phyloP scores from a whole-genome alignment of 1,284 basidiomycete species.

The Cryptococcus neoformans region DNA sequence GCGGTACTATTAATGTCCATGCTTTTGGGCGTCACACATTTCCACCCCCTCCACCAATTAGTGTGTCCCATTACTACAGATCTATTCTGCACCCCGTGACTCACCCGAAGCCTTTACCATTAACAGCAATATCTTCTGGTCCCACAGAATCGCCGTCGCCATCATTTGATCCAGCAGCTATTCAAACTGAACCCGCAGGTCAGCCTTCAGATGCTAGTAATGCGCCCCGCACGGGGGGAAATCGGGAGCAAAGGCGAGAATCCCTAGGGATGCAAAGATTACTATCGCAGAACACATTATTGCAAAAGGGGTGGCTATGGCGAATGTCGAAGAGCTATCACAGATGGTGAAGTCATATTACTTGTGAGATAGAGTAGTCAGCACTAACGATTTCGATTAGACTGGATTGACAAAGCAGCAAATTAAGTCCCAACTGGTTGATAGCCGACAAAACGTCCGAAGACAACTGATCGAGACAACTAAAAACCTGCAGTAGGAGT shows the following conservation, averaged over 20 bases:
- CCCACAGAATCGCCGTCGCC: background rate
- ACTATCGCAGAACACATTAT: conserved; percentile 24
- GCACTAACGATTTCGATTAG: conserved; percentile 8
- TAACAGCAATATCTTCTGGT: no score
- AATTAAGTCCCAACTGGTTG: conserved; percentile 27
- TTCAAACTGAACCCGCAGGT: background rate
- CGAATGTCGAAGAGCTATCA: conserved; percentile 19
- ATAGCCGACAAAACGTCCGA: conserved; percentile 29
- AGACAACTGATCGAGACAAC: conserved; percentile 21
- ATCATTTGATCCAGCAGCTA: background rate
- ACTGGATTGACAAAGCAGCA: conserved; percentile 31
- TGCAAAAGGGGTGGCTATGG: conserved; percentile 13
- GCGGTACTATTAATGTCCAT: background rate
- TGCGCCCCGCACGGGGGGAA: conserved; percentile 7
- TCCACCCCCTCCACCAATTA: background rate
- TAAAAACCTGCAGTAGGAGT: conserved; percentile 11
- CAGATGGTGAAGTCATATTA: conserved; percentile 15
- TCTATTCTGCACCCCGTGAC: no score
- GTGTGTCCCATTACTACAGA: background rate
- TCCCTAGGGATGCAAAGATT: conserved; percentile 14
- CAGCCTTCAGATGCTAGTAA: background rate
- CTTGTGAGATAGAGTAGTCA: background rate
- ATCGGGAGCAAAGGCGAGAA: conserved; percentile 15
- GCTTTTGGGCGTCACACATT: background rate
- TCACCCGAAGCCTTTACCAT: no score